phyloP scores from a whole-genome alignment of 148 eudicot genomes.

The Rhododendron williamsianum region DNA sequence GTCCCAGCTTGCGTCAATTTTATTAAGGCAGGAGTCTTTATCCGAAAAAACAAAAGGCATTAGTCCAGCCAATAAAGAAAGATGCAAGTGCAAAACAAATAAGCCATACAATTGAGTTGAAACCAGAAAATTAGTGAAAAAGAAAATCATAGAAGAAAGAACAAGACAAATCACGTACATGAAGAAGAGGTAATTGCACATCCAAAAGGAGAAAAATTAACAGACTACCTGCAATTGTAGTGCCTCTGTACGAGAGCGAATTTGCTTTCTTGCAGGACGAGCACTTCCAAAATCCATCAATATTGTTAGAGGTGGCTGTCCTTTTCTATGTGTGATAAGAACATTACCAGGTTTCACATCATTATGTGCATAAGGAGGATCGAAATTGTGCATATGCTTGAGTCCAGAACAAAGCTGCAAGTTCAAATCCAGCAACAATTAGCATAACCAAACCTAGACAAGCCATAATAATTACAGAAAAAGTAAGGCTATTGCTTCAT shows the following conservation, averaged over 20 bases:
- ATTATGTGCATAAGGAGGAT: conserved; percentile 94
- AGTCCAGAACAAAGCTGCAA: conserved; percentile 95
- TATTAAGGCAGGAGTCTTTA: neutral
- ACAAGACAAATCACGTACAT: neutral
- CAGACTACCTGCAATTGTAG: conserved; percentile 69
- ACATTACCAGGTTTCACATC: conserved; percentile 97
- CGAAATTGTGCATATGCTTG: conserved; percentile 86
- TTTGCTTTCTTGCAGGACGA: conserved; percentile 86
- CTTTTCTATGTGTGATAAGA: conserved; percentile 69
- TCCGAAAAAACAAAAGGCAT: neutral
- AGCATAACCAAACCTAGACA: neutral
- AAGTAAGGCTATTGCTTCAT: neutral
- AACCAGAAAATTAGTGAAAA: neutral
- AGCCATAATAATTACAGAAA: neutral
- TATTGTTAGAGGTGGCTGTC: conserved; percentile 70
- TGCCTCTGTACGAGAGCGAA: conserved; percentile 84
- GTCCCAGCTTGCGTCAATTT: neutral
- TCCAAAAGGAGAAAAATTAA: neutral
- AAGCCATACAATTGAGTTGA: neutral
- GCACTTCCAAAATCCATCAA: conserved; percentile 98
- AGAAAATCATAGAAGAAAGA: neutral
- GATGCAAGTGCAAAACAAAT: neutral
- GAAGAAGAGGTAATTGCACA: neutral
- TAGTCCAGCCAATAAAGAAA: neutral
- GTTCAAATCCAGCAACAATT: conserved; percentile 3